Evolutionary conservation across 2,329 filamentous ascomycete genomes (phyloP).

Genomic region (Cladosporium sp.): DNA sequence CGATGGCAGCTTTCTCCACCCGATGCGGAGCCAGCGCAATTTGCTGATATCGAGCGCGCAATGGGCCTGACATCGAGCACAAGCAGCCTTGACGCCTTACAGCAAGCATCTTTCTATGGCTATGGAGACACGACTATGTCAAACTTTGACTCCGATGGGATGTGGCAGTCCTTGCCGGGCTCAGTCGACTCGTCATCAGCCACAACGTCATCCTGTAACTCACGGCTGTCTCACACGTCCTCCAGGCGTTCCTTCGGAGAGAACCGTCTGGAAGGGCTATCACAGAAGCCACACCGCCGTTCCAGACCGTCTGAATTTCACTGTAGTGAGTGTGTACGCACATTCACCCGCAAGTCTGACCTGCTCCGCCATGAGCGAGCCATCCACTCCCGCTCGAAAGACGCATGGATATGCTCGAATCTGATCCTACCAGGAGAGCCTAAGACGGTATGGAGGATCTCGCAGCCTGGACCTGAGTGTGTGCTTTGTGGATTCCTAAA

Average conservation of each 20-base stretch:
- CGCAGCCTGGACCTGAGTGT: neutral
- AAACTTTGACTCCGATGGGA: neutral
- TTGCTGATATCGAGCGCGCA: slow-evolving; percentile 9
- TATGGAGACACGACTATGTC: neutral
- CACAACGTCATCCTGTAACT: neutral
- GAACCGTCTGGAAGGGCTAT: neutral
- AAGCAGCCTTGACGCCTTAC: neutral
- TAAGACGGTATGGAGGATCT: neutral
- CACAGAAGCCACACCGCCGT: neutral
- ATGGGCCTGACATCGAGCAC: neutral
- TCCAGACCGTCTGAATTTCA: neutral
- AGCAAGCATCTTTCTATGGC: neutral
- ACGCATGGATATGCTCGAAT: neutral
- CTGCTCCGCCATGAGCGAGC: slow-evolving; percentile 4
- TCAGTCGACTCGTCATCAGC: slow-evolving; percentile 2
- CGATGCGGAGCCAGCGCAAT: slow-evolving; percentile 4
- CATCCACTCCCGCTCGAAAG: neutral
- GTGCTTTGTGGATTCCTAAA: neutral
- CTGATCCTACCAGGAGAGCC: neutral
- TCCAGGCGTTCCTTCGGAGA: slow-evolving; percentile 1
- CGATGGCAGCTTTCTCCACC: slow-evolving; percentile 11
- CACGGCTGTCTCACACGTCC: neutral
- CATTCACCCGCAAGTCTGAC: slow-evolving; percentile 1
- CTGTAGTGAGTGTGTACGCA: neutral
- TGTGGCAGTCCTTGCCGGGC: neutral